Evolutionary conservation across 2,329 filamentous ascomycete genomes (phyloP).

Genomic region (Exserohilum turcica): DNA sequence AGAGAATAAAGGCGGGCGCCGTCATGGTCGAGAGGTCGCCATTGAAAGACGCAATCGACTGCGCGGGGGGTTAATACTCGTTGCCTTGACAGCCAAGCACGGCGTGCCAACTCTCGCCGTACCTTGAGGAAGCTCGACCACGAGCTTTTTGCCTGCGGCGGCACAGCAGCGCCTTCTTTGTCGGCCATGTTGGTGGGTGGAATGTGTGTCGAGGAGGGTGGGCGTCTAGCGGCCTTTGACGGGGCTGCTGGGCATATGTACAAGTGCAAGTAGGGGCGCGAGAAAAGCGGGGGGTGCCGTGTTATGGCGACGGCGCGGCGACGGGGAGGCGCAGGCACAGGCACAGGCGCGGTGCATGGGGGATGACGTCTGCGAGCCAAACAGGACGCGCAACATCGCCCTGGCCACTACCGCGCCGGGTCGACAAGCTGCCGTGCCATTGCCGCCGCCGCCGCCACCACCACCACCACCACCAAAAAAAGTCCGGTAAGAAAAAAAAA

Average conservation of each 20-base stretch:
- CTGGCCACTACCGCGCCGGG: too few species aligned
- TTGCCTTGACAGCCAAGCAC: neutral
- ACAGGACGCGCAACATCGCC: conserved; percentile 16
- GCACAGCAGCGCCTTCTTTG: conserved; percentile 54
- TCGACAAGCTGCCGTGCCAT: neutral
- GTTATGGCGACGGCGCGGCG: conserved; percentile 23
- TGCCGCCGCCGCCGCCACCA: neutral
- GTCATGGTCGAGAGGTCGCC: conserved; percentile 63
- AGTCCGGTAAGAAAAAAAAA: too few species aligned
- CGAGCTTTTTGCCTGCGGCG: conserved; percentile 52
- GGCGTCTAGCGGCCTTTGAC: neutral
- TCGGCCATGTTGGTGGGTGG: conserved; percentile 27
- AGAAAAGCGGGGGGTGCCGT: conserved; percentile 9
- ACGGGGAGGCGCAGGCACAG: too few species aligned
- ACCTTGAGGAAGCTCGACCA: conserved; percentile 59
- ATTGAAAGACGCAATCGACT: conserved; percentile 61
- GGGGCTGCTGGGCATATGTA: conserved; percentile 4
- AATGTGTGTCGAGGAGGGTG: neutral
- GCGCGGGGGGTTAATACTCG: conserved; percentile 5
- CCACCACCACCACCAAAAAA: too few species aligned
- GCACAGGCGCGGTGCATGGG: conserved; percentile 17
- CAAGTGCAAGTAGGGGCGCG: neutral
- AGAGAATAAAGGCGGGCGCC: conserved; percentile 61
- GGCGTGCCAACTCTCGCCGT: conserved; percentile 4
- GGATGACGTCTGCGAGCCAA: conserved; percentile 27